Base-by-base conservation (phyloP, 306 rosid species). In the Prunus kanzakura region DNA sequence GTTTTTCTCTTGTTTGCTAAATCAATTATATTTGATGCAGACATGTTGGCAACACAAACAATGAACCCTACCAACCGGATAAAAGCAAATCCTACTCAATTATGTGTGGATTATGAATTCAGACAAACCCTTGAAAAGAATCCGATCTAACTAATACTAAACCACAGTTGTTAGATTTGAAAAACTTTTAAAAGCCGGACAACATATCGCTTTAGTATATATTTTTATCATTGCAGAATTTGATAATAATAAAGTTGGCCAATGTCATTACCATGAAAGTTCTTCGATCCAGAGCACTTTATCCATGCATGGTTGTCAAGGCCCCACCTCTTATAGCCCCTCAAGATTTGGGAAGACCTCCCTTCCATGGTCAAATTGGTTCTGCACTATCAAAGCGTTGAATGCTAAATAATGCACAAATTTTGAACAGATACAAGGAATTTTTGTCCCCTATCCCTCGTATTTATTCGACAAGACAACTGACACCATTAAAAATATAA, bases 51-150 rank as follows among this genome's bases (percentile, higher is more conserved):
- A 82, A 62, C 47, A 35, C 72, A 52, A 73, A 74, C 12, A 41
- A 27, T 12, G 75, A 83, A 76, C 75, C 79, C 73, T 72, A 79
- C 79, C 86, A 75, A 49, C 81, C 78, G 75, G 76, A 81, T 78
- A 78, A 63, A 74, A 52, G 67, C 64, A 79, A 79, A 64, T 68
- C 41, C 50, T 23, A 50, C 19, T 55, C 46, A 27, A 65, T 57
- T 51, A 73, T 78, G 64, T 64, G 25, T n/a, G 32, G 73, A 64
- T 79, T 75, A 43, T 61, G n/a, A 23, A 67, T 55, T 67, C 69
- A 20, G 81, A 79, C 83, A 75, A 72, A 32, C 72, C 69, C 71
- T 65, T 63, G 56, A 76, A 79, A 38, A 75, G 64, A 83, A 71
- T 83, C 83, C 68, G 68, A 76, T 76, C 74, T 45, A 43, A 57